Percentiles rank a stretch among this genome's conserved stretches.
Evolutionary conservation across 78 protist genomes (phyloP).

Genomic region (Dictyostelium firmibasis): DNA sequence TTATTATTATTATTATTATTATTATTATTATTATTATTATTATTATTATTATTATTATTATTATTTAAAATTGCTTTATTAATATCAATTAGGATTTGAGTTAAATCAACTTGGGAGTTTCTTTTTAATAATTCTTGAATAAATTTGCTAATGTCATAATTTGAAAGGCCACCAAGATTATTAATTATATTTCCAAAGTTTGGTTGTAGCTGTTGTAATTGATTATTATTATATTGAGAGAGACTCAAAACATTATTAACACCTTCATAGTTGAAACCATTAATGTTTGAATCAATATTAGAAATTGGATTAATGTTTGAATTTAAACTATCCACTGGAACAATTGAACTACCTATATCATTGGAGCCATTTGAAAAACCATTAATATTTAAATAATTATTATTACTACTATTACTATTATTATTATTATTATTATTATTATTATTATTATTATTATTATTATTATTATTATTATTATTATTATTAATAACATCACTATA

Average conservation of each 20-base stretch:
- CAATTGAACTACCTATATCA: not conserved
- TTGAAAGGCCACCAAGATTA: not conserved
- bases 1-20: not conserved
- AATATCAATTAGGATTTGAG: not conserved
- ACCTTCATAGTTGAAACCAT: not conserved
- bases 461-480: too few relatives aligned
- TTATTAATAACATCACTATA: too few relatives aligned
- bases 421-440: not conserved
- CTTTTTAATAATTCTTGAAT: not conserved
- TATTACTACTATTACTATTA: not conserved
- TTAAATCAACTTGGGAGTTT: not conserved
- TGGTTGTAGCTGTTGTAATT: not conserved
- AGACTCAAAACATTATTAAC: not conserved
- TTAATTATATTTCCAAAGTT: not conserved
- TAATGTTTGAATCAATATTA: not conserved
- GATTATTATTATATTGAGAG: constrained; percentile 5
- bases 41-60: not conserved
- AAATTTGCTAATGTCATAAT: not conserved
- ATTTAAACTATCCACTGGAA: not conserved
- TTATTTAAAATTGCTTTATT: not conserved
- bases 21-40: not conserved
- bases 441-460: too few relatives aligned
- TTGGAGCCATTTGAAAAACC: not conserved
- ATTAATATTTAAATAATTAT: not conserved
- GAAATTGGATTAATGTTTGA: not conserved